Base-by-base conservation (phyloP, 1,139 yeast species). In the Yamadazyma blattariae region DNA sequence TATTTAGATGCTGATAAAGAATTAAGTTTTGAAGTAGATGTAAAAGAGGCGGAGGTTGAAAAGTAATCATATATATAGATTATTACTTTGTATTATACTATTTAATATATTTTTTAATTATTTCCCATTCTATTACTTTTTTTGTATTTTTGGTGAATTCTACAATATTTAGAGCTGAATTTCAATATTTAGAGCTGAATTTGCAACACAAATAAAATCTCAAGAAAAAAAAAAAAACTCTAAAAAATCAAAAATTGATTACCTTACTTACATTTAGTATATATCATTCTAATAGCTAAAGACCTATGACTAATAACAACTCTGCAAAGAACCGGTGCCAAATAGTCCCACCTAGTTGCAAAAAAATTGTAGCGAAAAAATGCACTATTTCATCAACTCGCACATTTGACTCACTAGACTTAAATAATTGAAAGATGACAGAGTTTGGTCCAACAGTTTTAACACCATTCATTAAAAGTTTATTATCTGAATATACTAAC, bases 1-100 rank as follows among this genome's bases (percentile, higher is more conserved):
- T 92, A 90, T 52, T 50, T 87, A 21, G 97, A 89, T 54, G 95
- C 89, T 2, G 98, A 92, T 54, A 87, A 86, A 54, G 96, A 90
- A 59, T 71, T 79, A 17, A 57, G 58, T 21, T 64, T 47, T n/a
- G 37, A 32, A 9, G 40, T 44, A 7, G 38, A 39, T 7, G 49
- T 42, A 8, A 21, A 12, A 18, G 25, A 21, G 11, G 30, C 7
- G 4, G 23, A 30, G 4, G 27, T 10, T 23, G 32, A 19, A 13
- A 7, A 19, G 10, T 10, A 9, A 21, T 5, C 16, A 12, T n/a
- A n/a, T 24, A 7, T 20, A 28, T 18, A 21, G 19, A 13, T 29
- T 7, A 28, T 11, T 27, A n/a, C 15, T 17, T 14, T 27, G 17
- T 12, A 25, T 5, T 25, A 25, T 25, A 25, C 12, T 23, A 11